Evolutionary conservation across 169 alveolate genomes (phyloP).

Genomic region (Neospora caninum): DNA sequence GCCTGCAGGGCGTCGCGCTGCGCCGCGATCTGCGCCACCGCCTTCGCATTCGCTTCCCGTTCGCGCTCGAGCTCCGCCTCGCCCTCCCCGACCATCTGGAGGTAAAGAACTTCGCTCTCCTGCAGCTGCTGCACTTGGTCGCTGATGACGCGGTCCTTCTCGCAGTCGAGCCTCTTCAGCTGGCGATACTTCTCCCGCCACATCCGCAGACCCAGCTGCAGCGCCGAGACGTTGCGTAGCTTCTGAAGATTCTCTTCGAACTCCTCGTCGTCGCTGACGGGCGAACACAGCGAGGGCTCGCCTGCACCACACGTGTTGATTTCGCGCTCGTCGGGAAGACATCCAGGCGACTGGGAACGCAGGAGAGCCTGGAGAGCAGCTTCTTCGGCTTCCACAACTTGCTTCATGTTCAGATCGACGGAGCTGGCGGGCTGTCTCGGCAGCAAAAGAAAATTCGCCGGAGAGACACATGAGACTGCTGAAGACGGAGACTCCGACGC

Average conservation of each 20-base stretch:
- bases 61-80: background rate
- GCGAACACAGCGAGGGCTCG: background rate
- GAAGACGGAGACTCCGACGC: no score
- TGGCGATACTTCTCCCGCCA: constrained; percentile 18
- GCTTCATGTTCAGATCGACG: background rate
- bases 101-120: background rate
- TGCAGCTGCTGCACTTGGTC: constrained; percentile 18
- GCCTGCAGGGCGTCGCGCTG: background rate
- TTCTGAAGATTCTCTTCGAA: background rate
- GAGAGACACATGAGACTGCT: no score
- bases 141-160: background rate
- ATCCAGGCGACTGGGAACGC: no score
- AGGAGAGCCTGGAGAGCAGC: background rate
- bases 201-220: constrained; percentile 9
- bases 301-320: no score
- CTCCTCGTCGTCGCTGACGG: constrained; percentile 19
- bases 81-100: background rate
- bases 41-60: background rate
- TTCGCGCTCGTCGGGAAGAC: background rate
- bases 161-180: constrained; percentile 8
- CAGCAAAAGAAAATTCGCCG: background rate
- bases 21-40: background rate
- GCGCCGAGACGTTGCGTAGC: background rate
- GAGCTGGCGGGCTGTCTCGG: background rate
- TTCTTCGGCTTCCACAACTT: background rate